A percentile compares a stretch with the other conserved stretches of the same genome.
Evolutionary conservation across 352 stramenopile genomes (phyloP).

Genomic region (Phytopythium delawarense): DNA sequence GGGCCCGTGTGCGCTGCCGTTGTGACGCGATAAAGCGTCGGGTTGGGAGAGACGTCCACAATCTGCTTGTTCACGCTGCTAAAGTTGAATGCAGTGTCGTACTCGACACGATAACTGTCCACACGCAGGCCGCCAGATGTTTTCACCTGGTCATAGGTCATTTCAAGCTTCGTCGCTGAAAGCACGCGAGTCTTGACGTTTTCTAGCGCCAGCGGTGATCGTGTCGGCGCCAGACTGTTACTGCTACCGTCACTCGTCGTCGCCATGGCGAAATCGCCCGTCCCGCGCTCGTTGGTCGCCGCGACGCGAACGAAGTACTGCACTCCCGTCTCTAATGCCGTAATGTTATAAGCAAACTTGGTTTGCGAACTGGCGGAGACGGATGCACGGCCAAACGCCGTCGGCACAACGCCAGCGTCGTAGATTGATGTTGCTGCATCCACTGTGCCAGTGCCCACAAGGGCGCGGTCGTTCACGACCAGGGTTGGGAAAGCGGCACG

Average conservation of each 20-base stretch:
- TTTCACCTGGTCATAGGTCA: slow-evolving; percentile 60
- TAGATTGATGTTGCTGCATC: slow-evolving; percentile 25
- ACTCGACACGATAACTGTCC: slow-evolving; percentile 55
- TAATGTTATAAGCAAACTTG: slow-evolving; percentile 48
- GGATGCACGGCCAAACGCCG: slow-evolving; percentile 29
- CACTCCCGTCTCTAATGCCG: slow-evolving; percentile 40
- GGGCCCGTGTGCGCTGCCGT: slow-evolving; percentile 63
- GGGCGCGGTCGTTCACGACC: slow-evolving; percentile 43
- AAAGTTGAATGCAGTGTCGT: slow-evolving; percentile 32
- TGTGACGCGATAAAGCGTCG: slow-evolving; percentile 57
- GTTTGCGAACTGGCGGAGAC: slow-evolving; percentile 13
- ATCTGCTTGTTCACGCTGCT: slow-evolving; percentile 16
- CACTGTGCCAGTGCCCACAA: slow-evolving; percentile 21
- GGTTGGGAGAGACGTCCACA: slow-evolving; percentile 24
- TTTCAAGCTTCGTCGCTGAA: slow-evolving; percentile 32
- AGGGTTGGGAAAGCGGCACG: slow-evolving; percentile 30
- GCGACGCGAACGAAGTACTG: slow-evolving; percentile 81
- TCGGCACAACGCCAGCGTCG: slow-evolving; percentile 25
- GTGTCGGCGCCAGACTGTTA: slow-evolving; percentile 37
- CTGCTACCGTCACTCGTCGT: slow-evolving; percentile 9
- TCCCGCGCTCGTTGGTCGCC: slow-evolving; percentile 79
- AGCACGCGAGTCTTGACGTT: slow-evolving; percentile 38
- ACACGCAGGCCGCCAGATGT: slow-evolving; percentile 51
- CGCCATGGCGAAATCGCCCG: slow-evolving; percentile 54
- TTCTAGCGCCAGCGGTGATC: slow-evolving; percentile 38